These are phyloP conservation scores for carrot (Daucus carota) DNA, from an alignment of 129 eudicot genomes.

Conservation along the genomic window DH1_v3.0 NC_030382.2:38899501-38900000, in stretches of 20 bases:
- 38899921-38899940: background rate
- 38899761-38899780: background rate
- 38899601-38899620: background rate
- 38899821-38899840: background rate
- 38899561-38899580: background rate
- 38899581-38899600: background rate
- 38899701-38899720: background rate
- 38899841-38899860: background rate
- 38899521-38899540: constrained; percentile 36
- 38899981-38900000: no score
- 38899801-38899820: background rate
- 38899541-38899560: background rate
- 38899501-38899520: constrained; percentile 70
- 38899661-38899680: background rate
- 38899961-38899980: background rate
- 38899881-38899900: background rate
- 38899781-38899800: background rate
- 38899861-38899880: background rate
- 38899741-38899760: background rate
- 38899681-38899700: background rate
- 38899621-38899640: background rate
- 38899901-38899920: background rate
- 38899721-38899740: background rate
- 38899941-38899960: background rate
- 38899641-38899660: background rate